Evolutionary conservation across 164 flowering plant species (phyloP), one percentile per base, ranked within the genome.

Genomic region (Nymphaea colorata): DNA sequence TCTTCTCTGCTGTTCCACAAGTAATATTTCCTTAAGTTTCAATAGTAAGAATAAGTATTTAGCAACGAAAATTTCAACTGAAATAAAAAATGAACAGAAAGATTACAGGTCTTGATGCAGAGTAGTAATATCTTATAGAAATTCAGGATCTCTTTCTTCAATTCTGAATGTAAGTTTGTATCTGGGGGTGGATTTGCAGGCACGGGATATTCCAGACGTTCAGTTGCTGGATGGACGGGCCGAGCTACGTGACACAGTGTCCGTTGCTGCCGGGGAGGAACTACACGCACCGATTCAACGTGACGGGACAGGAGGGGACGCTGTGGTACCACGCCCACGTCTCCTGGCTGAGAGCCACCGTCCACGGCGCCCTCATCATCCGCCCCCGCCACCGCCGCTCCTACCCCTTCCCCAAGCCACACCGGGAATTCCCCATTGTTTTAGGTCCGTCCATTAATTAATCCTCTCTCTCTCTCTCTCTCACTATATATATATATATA

Each of bases 241-340:
- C 77, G 25, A 71, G 44, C 4, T 73, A 68, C n/a, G 75, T 69
- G n/a, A 76, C 79, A 43, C 81, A 76, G 43, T 78, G 81, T 44
- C 79, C 81, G 4, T 76, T 78, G 3, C 57, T 11, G 10, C 79
- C 79, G 0, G 76, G 79, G 16, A 69, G 44, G 53, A 69, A 61
- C 41, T 78, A 66, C 71, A 78, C 77, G 2, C 73, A 78, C 72
- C 68, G 4, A 62, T 78, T 78, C 68, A 76, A 51, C 64, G 44
- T 78, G 57, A 76, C 75, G 0, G 71, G 69, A 1, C 81, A 78
- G 64, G 81, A 78, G 44, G 81, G 81, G 5, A 78, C 79, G 2
- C 77, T 78, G 0, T 78, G 77, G 77, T 78, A 78, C 76, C 81
- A 78, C 53, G 79, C 77, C 47, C 81, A 78, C 42, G 3, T 62